A percentile compares a stretch with the other conserved stretches of the same genome.
phyloP scores from a whole-genome alignment of 768 basidiomycete species.

The Trametes sanguinea region DNA sequence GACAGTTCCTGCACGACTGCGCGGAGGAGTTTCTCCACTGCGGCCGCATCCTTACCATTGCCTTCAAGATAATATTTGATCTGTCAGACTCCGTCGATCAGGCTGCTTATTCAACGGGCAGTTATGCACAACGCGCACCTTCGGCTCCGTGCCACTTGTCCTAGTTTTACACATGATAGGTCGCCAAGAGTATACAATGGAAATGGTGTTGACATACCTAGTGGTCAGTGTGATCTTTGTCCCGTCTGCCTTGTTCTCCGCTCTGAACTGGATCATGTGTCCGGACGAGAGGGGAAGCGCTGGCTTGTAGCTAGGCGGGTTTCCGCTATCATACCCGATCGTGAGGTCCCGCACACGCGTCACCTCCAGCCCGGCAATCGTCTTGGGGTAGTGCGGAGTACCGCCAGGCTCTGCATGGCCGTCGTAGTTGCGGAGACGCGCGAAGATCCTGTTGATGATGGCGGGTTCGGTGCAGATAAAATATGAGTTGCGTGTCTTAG shows the following conservation, averaged over 20 bases:
- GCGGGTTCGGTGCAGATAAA: conserved; percentile 70
- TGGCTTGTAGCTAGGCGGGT: conserved; percentile 65
- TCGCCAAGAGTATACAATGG: neutral
- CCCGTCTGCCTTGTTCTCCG: conserved; percentile 41
- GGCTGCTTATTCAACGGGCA: conserved; percentile 16
- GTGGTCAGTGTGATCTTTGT: conserved; percentile 67
- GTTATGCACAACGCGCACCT: conserved; percentile 46
- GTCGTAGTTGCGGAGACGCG: conserved; percentile 59
- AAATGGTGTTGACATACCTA: conserved; percentile 45
- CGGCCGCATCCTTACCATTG: conserved; percentile 51
- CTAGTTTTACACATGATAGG: conserved; percentile 38
- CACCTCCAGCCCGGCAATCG: conserved; percentile 62
- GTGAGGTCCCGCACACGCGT: conserved; percentile 76
- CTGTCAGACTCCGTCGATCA: conserved; percentile 26
- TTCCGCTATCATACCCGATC: conserved; percentile 71
- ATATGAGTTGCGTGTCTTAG: conserved; percentile 79
- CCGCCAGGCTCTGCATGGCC: conserved; percentile 32
- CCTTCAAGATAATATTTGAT: conserved; percentile 93
- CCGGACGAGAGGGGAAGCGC: conserved; percentile 71
- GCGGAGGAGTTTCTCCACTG: conserved; percentile 52
- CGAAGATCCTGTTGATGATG: conserved; percentile 72
- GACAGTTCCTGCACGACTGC: conserved; percentile 62
- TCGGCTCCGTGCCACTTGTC: conserved; percentile 90
- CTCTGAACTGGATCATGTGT: conserved; percentile 85
- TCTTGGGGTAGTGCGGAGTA: conserved; percentile 53